Base-by-base conservation (phyloP, 2,329 filamentous ascomycete genomes). In the Calonectria pseudoreteaudii region DNA sequence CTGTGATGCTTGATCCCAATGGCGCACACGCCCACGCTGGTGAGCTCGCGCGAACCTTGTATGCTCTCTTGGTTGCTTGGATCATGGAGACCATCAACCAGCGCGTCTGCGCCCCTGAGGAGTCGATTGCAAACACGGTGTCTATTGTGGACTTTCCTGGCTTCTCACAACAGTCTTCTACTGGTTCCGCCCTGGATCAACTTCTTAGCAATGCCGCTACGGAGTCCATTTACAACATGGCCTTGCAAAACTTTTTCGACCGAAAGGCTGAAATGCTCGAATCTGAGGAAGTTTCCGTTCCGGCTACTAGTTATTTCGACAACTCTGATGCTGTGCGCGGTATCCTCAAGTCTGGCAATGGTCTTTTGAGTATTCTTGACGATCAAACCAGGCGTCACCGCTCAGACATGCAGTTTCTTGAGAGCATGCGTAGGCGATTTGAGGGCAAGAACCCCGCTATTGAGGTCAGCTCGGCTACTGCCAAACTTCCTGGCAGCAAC, bases 141-240 rank as follows among this genome's bases (percentile, higher is more conserved):
- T 98, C 96, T 7, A 93, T 99, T 68, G 93, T 99, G 67, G 97
- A 99, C 83, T 99, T 99, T 86, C 97, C 97, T 0, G 97, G 97
- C 26, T 99, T 99, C 83, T 90, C 95, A 16, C 95, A 97, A 83
- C 92, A 94, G 74, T 90, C 93, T 0, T 92, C 95, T 0, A 98
- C 97, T 0, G 92, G 93, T 23, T 98, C 95, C 2, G 91, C 93
- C 0, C 89, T 99, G 13, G 97, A 99, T 78, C 97, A 98, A 85
- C 90, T 99, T 3, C 90, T 99, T 20, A 98, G 94, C 88, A 99
- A 99, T 82, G 95, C 96, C 6, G 97, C 97, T 0, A 95, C 93
- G 2, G 97, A 99, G 85, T 94, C 93, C 1, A 89, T 98, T 14
- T 98, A 98, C 87, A 97, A 98, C 82, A 93, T 98, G 80, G 96